Evolutionary conservation across 164 flowering plant species (phyloP).

Genomic region (Umbilicus rupestris): DNA sequence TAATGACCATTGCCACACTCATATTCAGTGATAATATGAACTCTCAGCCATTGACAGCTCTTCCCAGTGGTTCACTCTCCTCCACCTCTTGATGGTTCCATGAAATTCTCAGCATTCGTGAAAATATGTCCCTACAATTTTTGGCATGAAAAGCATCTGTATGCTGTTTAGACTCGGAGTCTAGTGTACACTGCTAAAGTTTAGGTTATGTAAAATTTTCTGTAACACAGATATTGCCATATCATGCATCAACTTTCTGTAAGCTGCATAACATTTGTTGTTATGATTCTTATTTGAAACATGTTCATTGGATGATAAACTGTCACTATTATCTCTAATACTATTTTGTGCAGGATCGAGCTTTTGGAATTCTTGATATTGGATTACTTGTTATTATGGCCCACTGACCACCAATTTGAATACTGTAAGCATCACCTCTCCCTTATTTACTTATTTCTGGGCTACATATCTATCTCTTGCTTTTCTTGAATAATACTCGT

Average conservation of each 20-base stretch:
- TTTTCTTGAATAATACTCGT: neutral
- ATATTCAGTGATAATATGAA: neutral
- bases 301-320: neutral
- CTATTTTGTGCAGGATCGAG: constrained; percentile 59
- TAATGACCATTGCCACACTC: neutral
- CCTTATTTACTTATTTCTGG: neutral
- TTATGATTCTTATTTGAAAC: neutral
- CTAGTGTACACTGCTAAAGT: neutral
- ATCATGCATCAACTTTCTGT: neutral
- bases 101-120: neutral
- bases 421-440: constrained; percentile 29
- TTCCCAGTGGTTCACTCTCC: neutral
- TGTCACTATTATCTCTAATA: neutral
- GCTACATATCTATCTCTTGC: neutral
- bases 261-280: neutral
- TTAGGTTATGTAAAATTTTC: neutral
- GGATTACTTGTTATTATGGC: constrained; percentile 56
- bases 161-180: neutral
- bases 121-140: neutral
- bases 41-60: neutral
- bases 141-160: neutral
- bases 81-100: neutral
- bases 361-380: constrained; percentile 68
- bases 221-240: neutral
- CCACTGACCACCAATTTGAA: constrained; percentile 41